These are phyloP conservation scores for Diaporthe capsici DNA, from an alignment of 2,329 filamentous ascomycete species.

Conservation along the genomic window DNA sequence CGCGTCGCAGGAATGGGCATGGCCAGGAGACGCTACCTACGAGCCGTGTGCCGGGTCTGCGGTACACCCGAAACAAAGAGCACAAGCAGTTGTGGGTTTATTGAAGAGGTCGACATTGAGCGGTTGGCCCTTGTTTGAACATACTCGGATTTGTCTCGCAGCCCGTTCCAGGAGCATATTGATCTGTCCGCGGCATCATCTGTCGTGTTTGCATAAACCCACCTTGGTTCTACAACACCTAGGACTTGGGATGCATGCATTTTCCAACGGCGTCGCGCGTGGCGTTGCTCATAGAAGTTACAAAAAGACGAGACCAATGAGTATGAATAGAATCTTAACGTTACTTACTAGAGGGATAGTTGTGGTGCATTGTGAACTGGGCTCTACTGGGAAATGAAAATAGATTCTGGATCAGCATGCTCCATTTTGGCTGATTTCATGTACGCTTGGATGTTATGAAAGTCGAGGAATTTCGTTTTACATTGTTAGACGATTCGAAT, in stretches of 20 bases:
- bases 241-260: neutral
- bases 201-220: neutral
- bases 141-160: conserved; percentile 7
- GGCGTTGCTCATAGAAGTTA: conserved; percentile 26
- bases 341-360: conserved; percentile 4
- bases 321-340: neutral
- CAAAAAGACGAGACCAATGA: conserved; percentile 15
- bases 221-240: neutral
- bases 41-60: neutral
- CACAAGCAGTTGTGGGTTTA: neutral
- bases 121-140: conserved; percentile 8
- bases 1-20: neutral
- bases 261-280: neutral
- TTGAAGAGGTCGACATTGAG: conserved; percentile 19
- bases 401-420: neutral
- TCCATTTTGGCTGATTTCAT: too few relatives aligned
- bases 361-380: conserved; percentile 10
- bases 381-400: conserved; percentile 4
- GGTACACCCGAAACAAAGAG: neutral
- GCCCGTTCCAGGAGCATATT: conserved; percentile 17
- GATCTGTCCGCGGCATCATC: neutral
- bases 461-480: neutral
- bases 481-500: neutral
- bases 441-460: too few relatives aligned
- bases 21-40: neutral